Conservation (phyloP, 106 monocot genomes). For the Amphibolis antarctica region DNA sequence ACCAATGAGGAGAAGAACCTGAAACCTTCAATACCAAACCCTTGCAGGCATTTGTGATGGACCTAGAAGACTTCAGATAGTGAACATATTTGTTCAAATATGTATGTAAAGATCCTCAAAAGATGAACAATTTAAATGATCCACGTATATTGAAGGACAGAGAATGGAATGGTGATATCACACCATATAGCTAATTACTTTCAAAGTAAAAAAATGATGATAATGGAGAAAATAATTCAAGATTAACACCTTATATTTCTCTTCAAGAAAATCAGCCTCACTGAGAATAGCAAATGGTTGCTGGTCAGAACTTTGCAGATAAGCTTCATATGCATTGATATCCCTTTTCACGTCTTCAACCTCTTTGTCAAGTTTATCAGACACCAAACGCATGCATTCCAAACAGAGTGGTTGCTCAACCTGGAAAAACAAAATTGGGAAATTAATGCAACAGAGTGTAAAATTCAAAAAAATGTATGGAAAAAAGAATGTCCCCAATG, state of each 20-base stretch:
- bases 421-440: slow-evolving; percentile 20
- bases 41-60: too few relatives aligned
- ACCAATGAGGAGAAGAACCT: too few relatives aligned
- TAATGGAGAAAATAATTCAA: too few relatives aligned
- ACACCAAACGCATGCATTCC: slow-evolving; percentile 88
- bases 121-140: too few relatives aligned
- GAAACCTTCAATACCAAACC: too few relatives aligned
- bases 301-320: slow-evolving; percentile 47
- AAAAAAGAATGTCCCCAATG: not conserved
- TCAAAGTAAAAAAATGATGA: too few relatives aligned
- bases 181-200: too few relatives aligned
- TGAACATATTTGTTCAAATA: too few relatives aligned
- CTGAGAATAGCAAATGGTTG: slow-evolving; percentile 54
- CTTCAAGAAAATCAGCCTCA: slow-evolving; percentile 68
- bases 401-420: slow-evolving; percentile 93
- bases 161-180: too few relatives aligned
- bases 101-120: too few relatives aligned
- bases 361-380: slow-evolving; percentile 86
- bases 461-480: not conserved
- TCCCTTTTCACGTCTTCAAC: slow-evolving; percentile 89
- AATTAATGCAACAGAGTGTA: not conserved
- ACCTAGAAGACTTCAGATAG: too few relatives aligned
- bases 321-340: slow-evolving; percentile 84
- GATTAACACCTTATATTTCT: slow-evolving; percentile 71
- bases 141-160: too few relatives aligned